Conservation (phyloP, 495 filamentous ascomycete species). For the Neurospora sp. region DNA sequence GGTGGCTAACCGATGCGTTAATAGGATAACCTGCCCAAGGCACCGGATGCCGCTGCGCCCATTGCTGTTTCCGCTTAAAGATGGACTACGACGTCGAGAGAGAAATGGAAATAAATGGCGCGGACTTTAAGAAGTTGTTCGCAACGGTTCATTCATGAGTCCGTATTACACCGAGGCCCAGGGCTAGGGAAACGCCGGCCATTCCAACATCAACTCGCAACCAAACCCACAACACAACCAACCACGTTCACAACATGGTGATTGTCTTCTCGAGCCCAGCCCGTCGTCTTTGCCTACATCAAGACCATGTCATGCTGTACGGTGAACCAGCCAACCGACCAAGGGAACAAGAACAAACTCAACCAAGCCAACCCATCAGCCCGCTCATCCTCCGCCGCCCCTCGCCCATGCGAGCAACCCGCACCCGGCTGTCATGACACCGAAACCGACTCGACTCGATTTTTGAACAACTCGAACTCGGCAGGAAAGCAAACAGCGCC, state of each 20-base stretch:
- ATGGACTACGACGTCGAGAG: not conserved
- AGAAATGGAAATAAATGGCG: not conserved
- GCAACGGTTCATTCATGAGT: not conserved
- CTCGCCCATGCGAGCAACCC: not conserved
- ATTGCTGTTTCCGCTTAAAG: conserved; percentile 13
- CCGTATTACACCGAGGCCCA: not conserved
- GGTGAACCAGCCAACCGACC: not conserved
- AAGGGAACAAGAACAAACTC: no score
- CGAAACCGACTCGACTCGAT: not conserved
- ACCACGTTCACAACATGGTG: not conserved
- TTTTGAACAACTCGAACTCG: not conserved
- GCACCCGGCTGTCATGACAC: not conserved
- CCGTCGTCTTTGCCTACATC: not conserved
- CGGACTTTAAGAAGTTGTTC: not conserved
- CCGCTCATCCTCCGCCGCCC: not conserved
- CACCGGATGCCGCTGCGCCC: not conserved
- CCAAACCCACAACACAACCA: not conserved
- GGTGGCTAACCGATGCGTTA: not conserved
- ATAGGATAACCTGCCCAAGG: conserved; percentile 28
- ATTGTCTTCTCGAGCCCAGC: not conserved
- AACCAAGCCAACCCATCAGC: not conserved
- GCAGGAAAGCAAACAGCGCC: not conserved
- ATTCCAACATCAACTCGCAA: not conserved
- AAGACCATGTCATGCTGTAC: not conserved
- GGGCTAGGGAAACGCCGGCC: not conserved